Conservation (phyloP, 2,329 filamentous ascomycete species). For the Trematosphaeria pertusa region DNA sequence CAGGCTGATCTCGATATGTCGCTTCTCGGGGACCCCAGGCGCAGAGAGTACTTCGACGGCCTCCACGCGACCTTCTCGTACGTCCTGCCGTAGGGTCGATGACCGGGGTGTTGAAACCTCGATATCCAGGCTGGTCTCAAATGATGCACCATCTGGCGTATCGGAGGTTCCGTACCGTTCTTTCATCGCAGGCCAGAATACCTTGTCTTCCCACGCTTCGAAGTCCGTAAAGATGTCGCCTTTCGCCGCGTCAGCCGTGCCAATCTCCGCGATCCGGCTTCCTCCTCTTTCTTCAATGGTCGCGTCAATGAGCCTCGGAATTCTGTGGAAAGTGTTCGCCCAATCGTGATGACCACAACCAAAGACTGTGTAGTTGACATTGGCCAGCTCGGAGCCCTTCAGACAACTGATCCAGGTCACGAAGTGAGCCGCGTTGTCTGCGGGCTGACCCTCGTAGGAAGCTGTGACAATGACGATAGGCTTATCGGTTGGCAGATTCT, state of each 20-base stretch:
- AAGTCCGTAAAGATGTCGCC: slow-evolving; percentile 52
- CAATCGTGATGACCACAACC: slow-evolving; percentile 53
- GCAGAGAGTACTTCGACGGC: slow-evolving; percentile 38
- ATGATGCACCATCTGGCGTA: slow-evolving; percentile 25
- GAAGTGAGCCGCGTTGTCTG: slow-evolving; percentile 53
- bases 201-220: slow-evolving; percentile 49
- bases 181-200: slow-evolving; percentile 46
- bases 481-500: slow-evolving; percentile 43
- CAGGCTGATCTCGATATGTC: slow-evolving; percentile 54
- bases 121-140: slow-evolving; percentile 39
- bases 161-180: slow-evolving; percentile 39
- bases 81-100: slow-evolving; percentile 46
- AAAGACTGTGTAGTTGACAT: slow-evolving; percentile 50
- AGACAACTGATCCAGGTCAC: slow-evolving; percentile 47
- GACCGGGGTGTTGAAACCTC: slow-evolving; percentile 44
- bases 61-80: slow-evolving; percentile 45
- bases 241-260: slow-evolving; percentile 45
- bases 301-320: slow-evolving; percentile 48
- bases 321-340: slow-evolving; percentile 50
- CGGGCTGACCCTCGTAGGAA: slow-evolving; percentile 52
- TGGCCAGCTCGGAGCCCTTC: slow-evolving; percentile 36
- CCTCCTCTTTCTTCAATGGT: slow-evolving; percentile 40
- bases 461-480: slow-evolving; percentile 50
- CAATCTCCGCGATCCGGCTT: slow-evolving; percentile 39
- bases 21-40: slow-evolving; percentile 36